A percentile compares a stretch with the other conserved stretches of the same genome.
phyloP scores from a whole-genome alignment of 352 stramenopile genomes.

The Pythium volutum region DNA sequence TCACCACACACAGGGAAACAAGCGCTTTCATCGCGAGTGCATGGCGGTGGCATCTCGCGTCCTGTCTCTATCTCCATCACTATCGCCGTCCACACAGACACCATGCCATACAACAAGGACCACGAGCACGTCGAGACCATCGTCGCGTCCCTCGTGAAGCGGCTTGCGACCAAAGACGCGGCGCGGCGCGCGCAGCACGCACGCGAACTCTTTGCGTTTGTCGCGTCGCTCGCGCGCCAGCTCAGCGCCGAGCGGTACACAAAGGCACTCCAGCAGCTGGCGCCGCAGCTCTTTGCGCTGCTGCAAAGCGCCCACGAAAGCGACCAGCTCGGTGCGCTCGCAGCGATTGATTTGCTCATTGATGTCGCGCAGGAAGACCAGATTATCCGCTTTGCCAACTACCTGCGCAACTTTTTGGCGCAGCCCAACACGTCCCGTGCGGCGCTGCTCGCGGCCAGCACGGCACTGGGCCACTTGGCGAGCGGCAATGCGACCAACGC shows the following conservation, averaged over 20 bases:
- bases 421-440: slow-evolving; percentile 58
- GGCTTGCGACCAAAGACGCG: slow-evolving; percentile 46
- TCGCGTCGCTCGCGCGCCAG: slow-evolving; percentile 65
- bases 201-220: slow-evolving; percentile 54
- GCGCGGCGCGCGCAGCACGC: slow-evolving; percentile 37
- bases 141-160: slow-evolving; percentile 58
- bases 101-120: slow-evolving; percentile 41
- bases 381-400: slow-evolving; percentile 90
- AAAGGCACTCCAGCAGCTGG: slow-evolving; percentile 68
- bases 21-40: too few relatives aligned
- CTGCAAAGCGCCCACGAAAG: slow-evolving; percentile 59
- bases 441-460: slow-evolving; percentile 63
- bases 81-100: not conserved
- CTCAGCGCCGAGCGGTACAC: slow-evolving; percentile 78
- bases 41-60: not conserved
- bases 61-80: not conserved
- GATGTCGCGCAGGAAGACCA: slow-evolving; percentile 83
- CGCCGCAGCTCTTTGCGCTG: slow-evolving; percentile 70
- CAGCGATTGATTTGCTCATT: slow-evolving; percentile 78
- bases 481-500: slow-evolving; percentile 50
- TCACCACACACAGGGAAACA: not conserved
- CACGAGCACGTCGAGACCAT: slow-evolving; percentile 66
- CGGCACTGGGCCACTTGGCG: slow-evolving; percentile 82
- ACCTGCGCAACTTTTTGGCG: slow-evolving; percentile 83
- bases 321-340: slow-evolving; percentile 70